A percentile compares a stretch with the other conserved stretches of the same genome.
phyloP scores from a whole-genome alignment of 768 basidiomycete genomes.

The Krasilnikovozyma curviuscula region DNA sequence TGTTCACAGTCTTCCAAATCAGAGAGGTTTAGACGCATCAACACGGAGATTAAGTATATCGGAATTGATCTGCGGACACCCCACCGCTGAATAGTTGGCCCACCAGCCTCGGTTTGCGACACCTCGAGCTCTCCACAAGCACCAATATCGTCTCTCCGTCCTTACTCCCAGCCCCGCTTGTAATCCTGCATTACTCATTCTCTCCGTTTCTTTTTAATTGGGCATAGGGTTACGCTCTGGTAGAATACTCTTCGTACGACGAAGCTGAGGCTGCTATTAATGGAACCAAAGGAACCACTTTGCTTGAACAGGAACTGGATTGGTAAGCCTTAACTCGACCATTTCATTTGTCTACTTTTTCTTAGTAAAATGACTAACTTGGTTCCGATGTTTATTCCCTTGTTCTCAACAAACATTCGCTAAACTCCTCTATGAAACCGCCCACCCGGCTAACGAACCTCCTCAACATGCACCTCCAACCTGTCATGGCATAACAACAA shows the following conservation, averaged over 20 bases:
- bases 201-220: background rate
- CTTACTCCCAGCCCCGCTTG: background rate
- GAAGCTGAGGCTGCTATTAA: slow-evolving; percentile 91
- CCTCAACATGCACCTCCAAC: too few relatives aligned
- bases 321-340: slow-evolving; percentile 26
- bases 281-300: slow-evolving; percentile 56
- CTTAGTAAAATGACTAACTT: background rate
- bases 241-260: slow-evolving; percentile 88
- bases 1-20: too few relatives aligned
- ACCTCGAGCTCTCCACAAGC: background rate
- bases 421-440: too few relatives aligned
- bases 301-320: slow-evolving; percentile 69
- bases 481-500: too few relatives aligned
- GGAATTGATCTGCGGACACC: too few relatives aligned
- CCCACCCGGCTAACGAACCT: too few relatives aligned
- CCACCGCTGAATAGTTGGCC: too few relatives aligned
- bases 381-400: background rate
- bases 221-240: slow-evolving; percentile 77
- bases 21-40: too few relatives aligned
- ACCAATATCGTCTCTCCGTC: background rate
- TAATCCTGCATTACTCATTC: background rate
- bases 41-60: too few relatives aligned
- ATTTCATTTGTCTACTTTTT: background rate
- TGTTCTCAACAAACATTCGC: background rate
- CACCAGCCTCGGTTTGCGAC: too few relatives aligned